Base-by-base conservation (phyloP, 805 yeast species). In the Wickerhamiella spandovensis region DNA sequence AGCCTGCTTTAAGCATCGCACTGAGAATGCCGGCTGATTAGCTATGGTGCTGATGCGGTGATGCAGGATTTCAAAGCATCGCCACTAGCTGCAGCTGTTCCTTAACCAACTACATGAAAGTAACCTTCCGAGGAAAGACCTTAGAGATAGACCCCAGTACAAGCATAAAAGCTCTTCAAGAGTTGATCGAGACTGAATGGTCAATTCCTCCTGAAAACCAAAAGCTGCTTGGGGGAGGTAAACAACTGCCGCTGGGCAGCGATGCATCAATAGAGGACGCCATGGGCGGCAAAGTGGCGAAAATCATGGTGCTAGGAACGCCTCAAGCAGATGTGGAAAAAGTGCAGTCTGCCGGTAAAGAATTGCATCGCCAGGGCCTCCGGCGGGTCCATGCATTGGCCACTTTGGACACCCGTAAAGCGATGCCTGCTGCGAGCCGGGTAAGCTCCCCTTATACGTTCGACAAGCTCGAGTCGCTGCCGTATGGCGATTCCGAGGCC, bases 261-360 rank as follows among this genome's bases (percentile, higher is more conserved):
- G 50, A 43, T 24, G 46, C 46, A 9, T 32, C 44, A 12, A 32
- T 53, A 9, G 59, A 53, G 10, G 53, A 49, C 17, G 43, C 52
- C 52, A 46, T 45, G 47, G 13, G 49, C 53, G 41, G 54, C 49
- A 24, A 45, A 44, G 28, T 46, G 18, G 50, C 49, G 24, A 56
- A 55, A 46, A 53, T 64, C 46, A 60, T 63, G 57, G 52, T 66
- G 20, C 54, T 66, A 44, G 69, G 69, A 8, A 57, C 65, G 2
- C 54, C 62, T 7, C 47, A 53, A n/a, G 55, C 51, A 20, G 51
- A 57, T 48, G 53, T 62, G 17, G 56, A 61, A 28, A 50, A 55
- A 18, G 49, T 64, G 39, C 56, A 52, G 25, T 50, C 51, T 30
- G 48, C 64, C 2, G 62, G 58, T 48, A 51, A 48, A 7, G 55